A percentile compares a stretch with the other conserved stretches of the same genome.
These are phyloP conservation scores for Cunninghamia lanceolata DNA, from an alignment of 75 land plant genomes.

Conservation along the genomic window DNA sequence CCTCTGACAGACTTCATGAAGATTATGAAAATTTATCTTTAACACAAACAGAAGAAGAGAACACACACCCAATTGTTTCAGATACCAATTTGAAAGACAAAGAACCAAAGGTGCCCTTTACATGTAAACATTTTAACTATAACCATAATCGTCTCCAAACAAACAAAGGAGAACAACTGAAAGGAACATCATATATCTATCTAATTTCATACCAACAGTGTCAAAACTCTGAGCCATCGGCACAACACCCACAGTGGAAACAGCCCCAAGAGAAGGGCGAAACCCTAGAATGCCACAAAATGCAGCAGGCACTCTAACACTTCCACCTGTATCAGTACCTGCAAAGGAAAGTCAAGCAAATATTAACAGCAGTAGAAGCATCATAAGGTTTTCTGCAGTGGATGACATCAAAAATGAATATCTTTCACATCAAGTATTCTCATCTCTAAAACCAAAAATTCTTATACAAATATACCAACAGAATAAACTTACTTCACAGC, in stretches of 20 bases:
- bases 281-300: conserved; percentile 93
- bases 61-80: background rate
- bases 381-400: background rate
- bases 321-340: conserved; percentile 91
- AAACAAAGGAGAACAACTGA: background rate
- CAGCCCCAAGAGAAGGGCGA: conserved; percentile 89
- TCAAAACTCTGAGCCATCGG: conserved; percentile 87
- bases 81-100: background rate
- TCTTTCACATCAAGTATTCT: background rate
- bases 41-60: background rate
- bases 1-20: background rate
- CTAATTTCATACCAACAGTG: conserved; percentile 55
- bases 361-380: background rate
- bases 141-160: background rate
- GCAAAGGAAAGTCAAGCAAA: background rate
- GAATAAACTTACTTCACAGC: background rate
- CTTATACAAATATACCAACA: background rate
- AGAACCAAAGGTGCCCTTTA: background rate
- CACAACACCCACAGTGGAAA: conserved; percentile 69
- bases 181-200: background rate
- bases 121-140: background rate
- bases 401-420: background rate
- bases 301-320: conserved; percentile 89
- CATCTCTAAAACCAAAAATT: background rate
- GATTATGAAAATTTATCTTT: background rate